phyloP scores from a whole-genome alignment of 2,329 filamentous ascomycete genomes.

The Furcasterigmium sp. region DNA sequence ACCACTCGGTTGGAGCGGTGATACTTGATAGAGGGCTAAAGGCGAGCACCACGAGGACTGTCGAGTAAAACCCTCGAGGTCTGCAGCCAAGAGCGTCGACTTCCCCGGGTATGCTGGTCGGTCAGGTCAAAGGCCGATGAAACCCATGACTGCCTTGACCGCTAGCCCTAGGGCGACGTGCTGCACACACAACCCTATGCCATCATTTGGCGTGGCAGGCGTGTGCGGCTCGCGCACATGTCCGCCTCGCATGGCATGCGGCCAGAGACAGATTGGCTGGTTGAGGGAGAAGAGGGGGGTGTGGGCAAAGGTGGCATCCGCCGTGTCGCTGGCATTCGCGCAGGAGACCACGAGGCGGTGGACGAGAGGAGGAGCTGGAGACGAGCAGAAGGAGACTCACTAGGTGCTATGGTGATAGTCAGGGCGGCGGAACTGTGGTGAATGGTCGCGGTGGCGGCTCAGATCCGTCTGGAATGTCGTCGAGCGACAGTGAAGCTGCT shows the following conservation, averaged over 20 bases:
- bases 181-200: slow-evolving; percentile 2
- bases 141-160: not conserved
- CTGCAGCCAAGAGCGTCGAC: too few species aligned
- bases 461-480: too few species aligned
- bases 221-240: slow-evolving; percentile 1
- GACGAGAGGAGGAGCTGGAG: not conserved
- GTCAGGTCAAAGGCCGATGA: too few species aligned
- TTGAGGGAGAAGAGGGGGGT: not conserved
- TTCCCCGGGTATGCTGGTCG: too few species aligned
- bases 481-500: too few species aligned
- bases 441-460: too few species aligned
- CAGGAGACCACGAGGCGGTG: not conserved
- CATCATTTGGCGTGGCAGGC: not conserved
- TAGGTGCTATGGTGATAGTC: too few species aligned
- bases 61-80: too few species aligned
- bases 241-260: slow-evolving; percentile 1
- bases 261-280: not conserved
- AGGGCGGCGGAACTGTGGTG: too few species aligned
- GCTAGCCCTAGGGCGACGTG: slow-evolving; percentile 2
- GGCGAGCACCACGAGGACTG: too few species aligned
- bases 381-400: slow-evolving; percentile 23
- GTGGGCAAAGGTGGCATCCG: not conserved
- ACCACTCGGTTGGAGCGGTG: not conserved
- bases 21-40: too few species aligned
- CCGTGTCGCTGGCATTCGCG: not conserved